These are phyloP conservation scores for Gossypium aridum DNA, from an alignment of 441 rosid genomes.

Conservation along the genomic window DNA sequence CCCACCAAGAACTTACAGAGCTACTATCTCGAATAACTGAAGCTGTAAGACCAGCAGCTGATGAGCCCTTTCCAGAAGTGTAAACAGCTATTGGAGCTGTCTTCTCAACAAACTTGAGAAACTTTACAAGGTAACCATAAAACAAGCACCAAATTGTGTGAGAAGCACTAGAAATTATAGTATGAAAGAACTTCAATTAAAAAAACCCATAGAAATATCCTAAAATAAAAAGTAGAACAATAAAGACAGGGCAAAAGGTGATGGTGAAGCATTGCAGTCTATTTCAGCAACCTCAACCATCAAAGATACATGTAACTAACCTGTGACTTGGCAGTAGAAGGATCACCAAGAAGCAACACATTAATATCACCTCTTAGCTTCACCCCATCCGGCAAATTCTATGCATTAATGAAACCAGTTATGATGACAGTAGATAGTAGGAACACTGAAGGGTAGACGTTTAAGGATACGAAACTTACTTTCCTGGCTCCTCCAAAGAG, in stretches of 20 bases:
- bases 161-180: constrained; percentile 2
- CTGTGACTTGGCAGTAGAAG: constrained; percentile 98
- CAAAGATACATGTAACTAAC: constrained; percentile 25
- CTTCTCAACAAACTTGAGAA: constrained; percentile 97
- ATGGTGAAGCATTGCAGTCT: background rate
- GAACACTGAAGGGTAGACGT: constrained; percentile 10
- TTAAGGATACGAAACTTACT: constrained; percentile 29
- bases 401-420: constrained; percentile 16
- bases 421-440: background rate
- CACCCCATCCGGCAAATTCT: constrained; percentile 92
- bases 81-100: constrained; percentile 95
- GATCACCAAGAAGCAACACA: constrained; percentile 90
- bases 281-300: constrained; percentile 3
- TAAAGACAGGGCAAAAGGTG: constrained; percentile 7
- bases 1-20: constrained; percentile 47
- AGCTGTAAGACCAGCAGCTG: constrained; percentile 99
- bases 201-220: background rate
- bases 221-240: background rate
- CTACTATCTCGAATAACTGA: constrained; percentile 87
- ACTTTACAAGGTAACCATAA: constrained; percentile 30
- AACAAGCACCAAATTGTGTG: constrained; percentile 21
- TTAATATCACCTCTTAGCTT: constrained; percentile 93
- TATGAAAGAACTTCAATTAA: background rate
- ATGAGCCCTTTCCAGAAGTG: constrained; percentile 95
- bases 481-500: constrained; percentile 94